Percentiles rank a stretch among this genome's conserved stretches.
Conservation (phyloP, 129 eudicot genomes). For the Calendula officinalis region DNA sequence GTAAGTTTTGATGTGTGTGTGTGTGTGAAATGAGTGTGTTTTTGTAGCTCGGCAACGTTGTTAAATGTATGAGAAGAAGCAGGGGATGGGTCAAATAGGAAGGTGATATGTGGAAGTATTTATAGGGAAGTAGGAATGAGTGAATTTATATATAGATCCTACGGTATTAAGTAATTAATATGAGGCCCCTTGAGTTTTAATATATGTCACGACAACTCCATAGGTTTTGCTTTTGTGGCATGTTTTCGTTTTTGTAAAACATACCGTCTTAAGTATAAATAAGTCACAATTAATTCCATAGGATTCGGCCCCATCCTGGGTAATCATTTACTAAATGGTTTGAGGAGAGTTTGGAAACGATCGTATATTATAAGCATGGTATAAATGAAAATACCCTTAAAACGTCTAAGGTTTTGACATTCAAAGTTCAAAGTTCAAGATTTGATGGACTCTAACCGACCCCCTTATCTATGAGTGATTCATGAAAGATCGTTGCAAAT, state of each 20-base stretch:
- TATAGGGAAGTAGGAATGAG: conserved; percentile 14
- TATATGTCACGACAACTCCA: background rate
- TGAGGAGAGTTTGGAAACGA: too few relatives aligned
- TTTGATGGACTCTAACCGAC: too few relatives aligned
- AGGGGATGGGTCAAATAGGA: conserved; percentile 29
- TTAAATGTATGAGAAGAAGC: background rate
- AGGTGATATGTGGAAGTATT: conserved; percentile 16
- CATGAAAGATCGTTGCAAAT: too few relatives aligned
- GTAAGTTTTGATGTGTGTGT: background rate
- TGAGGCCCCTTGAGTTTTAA: conserved; percentile 4
- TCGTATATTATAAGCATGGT: too few relatives aligned
- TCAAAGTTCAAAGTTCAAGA: too few relatives aligned
- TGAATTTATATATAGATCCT: background rate
- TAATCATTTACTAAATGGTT: too few relatives aligned
- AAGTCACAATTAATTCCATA: background rate
- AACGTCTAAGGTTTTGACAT: too few relatives aligned
- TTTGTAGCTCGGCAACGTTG: conserved; percentile 14
- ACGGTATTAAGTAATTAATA: background rate
- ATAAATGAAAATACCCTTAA: too few relatives aligned
- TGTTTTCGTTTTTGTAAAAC: background rate
- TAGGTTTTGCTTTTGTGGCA: background rate
- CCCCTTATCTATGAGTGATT: too few relatives aligned
- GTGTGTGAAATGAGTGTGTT: conserved; percentile 12
- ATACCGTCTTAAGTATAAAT: background rate
- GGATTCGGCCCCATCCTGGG: too few relatives aligned